Evolutionary conservation across 495 filamentous ascomycete species (phyloP).

Genomic region (Trichocladium uniseriatum): DNA sequence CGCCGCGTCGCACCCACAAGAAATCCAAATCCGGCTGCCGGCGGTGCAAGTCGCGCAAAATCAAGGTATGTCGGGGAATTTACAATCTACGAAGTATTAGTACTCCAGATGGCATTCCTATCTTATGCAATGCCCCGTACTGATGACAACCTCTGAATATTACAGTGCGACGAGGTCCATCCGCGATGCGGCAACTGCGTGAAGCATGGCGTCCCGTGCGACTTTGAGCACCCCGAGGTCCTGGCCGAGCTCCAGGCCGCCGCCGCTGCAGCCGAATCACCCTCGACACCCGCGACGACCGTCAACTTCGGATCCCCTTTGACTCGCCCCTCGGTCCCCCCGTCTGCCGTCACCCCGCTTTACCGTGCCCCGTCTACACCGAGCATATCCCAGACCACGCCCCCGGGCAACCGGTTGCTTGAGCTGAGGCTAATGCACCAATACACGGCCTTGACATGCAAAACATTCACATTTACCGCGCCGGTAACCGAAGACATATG

Average conservation of each 20-base stretch:
- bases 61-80: conserved; percentile 43
- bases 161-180: conserved; percentile 54
- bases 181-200: conserved; percentile 52
- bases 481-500: conserved; percentile 43
- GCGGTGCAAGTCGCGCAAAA: conserved; percentile 53
- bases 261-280: conserved; percentile 8
- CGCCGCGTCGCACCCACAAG: conserved; percentile 53
- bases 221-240: conserved; percentile 45
- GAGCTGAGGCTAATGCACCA: conserved; percentile 48
- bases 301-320: conserved; percentile 26
- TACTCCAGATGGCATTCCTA: too few species aligned
- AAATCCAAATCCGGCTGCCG: conserved; percentile 53
- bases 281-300: conserved; percentile 21
- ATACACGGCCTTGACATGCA: conserved; percentile 44
- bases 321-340: conserved; percentile 2
- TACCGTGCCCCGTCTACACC: conserved; percentile 31
- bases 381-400: conserved; percentile 27
- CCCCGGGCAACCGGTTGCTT: conserved; percentile 36
- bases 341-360: conserved; percentile 19
- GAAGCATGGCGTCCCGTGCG: conserved; percentile 54
- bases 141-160: not conserved
- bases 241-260: conserved; percentile 26
- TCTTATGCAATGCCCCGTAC: not conserved
- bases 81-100: too few species aligned
- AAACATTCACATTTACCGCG: conserved; percentile 42